phyloP scores from a whole-genome alignment of 495 filamentous ascomycete species.

The Penicillium longicatenatum region DNA sequence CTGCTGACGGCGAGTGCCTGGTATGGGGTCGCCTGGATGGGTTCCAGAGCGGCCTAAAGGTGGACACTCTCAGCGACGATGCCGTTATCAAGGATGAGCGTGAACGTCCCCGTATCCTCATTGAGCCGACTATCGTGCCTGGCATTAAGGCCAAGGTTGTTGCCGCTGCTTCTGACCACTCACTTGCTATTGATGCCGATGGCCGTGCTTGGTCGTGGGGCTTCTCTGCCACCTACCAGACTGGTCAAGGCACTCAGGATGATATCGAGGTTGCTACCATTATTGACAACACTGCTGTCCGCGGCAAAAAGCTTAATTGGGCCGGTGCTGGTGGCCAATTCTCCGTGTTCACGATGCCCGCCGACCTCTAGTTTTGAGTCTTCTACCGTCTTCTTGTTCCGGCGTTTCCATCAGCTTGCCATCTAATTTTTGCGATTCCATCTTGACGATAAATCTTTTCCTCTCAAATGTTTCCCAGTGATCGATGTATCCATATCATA shows the following conservation, averaged over 20 bases:
- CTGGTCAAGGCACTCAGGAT: constrained; percentile 58
- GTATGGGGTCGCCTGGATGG: constrained; percentile 64
- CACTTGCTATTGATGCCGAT: constrained; percentile 55
- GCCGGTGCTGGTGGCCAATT: constrained; percentile 65
- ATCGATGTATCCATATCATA: constrained; percentile 13
- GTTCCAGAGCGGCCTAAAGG: constrained; percentile 57
- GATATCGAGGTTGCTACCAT: constrained; percentile 59
- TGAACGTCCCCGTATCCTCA: constrained; percentile 55
- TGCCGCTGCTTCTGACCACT: constrained; percentile 59
- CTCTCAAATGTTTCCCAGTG: not conserved
- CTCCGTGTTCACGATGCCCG: constrained; percentile 48
- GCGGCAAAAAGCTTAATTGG: constrained; percentile 56
- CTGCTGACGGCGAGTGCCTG: constrained; percentile 53
- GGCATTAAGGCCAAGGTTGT: constrained; percentile 44
- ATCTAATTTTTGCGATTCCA: constrained; percentile 8
- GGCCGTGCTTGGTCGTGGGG: constrained; percentile 65
- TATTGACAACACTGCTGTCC: constrained; percentile 61
- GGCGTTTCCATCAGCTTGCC: not conserved
- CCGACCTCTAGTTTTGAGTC: constrained; percentile 14
- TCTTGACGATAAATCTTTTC: not conserved
- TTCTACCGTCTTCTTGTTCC: not conserved
- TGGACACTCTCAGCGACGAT: constrained; percentile 49
- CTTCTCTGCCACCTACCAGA: constrained; percentile 65
- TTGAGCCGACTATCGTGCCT: constrained; percentile 53
- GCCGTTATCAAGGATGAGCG: constrained; percentile 51